These are phyloP conservation scores for Spongispora temasekensis DNA, from an alignment of 1,284 basidiomycete genomes.

Conservation along the genomic window DNA sequence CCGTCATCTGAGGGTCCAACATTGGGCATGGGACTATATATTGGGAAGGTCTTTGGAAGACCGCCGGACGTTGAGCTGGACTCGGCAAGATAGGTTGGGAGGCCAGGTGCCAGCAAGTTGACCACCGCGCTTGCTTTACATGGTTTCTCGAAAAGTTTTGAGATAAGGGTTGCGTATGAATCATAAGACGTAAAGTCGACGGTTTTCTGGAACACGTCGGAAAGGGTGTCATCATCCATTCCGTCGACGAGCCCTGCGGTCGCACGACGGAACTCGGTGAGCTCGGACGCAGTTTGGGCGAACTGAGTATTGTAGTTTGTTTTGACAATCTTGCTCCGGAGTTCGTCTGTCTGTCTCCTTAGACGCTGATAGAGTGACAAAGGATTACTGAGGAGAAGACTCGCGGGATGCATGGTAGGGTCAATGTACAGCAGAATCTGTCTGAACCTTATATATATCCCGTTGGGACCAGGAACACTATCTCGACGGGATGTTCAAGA, in stretches of 20 bases:
- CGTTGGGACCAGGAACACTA: background rate
- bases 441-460: conserved; percentile 4
- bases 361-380: background rate
- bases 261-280: conserved; percentile 15
- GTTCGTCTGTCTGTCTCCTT: background rate
- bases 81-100: conserved; percentile 14
- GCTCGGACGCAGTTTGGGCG: conserved; percentile 5
- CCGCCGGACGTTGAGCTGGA: conserved; percentile 26
- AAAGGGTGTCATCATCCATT: conserved; percentile 1
- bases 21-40: conserved; percentile 6
- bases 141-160: conserved; percentile 12
- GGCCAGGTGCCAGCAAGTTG: conserved; percentile 22
- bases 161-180: conserved; percentile 15
- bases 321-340: conserved; percentile 11
- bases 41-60: conserved; percentile 9
- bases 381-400: conserved; percentile 1
- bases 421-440: background rate
- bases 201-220: conserved; percentile 8
- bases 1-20: background rate
- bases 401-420: conserved; percentile 2
- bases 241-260: background rate
- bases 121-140: conserved; percentile 10
- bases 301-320: conserved; percentile 19
- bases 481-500: no score
- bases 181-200: conserved; percentile 18